Evolutionary conservation across 2,329 filamentous ascomycete species (phyloP).

Genomic region (Trichoderma polysporum): DNA sequence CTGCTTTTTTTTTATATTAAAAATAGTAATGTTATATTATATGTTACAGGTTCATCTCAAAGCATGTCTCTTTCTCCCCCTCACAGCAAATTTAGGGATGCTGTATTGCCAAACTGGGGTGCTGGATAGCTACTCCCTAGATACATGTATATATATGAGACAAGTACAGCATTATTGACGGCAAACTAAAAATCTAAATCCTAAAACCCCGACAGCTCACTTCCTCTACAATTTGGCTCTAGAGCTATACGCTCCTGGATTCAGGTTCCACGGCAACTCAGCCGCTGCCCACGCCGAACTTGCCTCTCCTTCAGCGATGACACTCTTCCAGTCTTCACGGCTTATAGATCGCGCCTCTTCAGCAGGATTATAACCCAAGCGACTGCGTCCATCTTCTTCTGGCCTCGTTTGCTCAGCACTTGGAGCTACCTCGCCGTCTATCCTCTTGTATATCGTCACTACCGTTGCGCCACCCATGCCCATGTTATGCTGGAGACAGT

Average conservation of each 20-base stretch:
- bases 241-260: neutral
- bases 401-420: neutral
- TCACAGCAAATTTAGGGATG: no score
- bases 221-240: conserved; percentile 1
- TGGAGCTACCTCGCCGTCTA: neutral
- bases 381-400: neutral
- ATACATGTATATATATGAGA: no score
- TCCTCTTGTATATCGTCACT: conserved; percentile 5
- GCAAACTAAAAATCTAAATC: no score
- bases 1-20: no score
- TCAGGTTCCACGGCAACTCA: conserved; percentile 2
- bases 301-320: neutral
- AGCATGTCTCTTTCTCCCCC: no score
- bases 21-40: no score
- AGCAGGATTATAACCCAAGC: neutral
- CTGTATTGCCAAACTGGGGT: no score
- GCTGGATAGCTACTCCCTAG: no score
- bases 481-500: conserved; percentile 6
- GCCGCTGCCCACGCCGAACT: neutral
- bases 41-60: no score
- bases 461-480: conserved; percentile 6
- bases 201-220: no score
- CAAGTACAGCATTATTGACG: no score
- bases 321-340: neutral
- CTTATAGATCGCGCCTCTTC: conserved; percentile 3